Conservation (phyloP, 768 basidiomycete genomes). For the Lactifluus echinatus region DNA sequence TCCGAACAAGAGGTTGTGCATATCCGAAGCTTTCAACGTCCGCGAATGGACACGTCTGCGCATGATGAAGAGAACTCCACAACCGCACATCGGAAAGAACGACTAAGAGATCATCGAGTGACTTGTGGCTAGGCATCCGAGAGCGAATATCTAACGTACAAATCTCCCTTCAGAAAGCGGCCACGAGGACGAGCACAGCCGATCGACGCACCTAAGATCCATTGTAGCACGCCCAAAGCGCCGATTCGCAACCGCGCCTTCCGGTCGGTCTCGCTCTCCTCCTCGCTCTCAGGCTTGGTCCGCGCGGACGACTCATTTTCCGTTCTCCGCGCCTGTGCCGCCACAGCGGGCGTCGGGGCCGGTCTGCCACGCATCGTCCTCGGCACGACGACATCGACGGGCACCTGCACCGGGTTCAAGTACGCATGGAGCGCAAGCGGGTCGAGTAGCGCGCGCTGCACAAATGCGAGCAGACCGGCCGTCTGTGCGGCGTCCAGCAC, state of each 20-base stretch:
- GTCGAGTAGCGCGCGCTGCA: slow-evolving; percentile 48
- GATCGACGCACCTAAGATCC: no score
- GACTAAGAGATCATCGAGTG: slow-evolving; percentile 28
- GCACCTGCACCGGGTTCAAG: slow-evolving; percentile 54
- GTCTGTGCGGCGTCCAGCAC: slow-evolving; percentile 29
- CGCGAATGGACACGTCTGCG: slow-evolving; percentile 34
- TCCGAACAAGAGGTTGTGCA: slow-evolving; percentile 63
- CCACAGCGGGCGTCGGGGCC: slow-evolving; percentile 22
- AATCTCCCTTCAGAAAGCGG: not conserved
- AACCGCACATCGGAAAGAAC: slow-evolving; percentile 43
- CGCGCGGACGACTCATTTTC: slow-evolving; percentile 27
- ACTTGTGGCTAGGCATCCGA: not conserved
- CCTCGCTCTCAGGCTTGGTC: slow-evolving; percentile 47
- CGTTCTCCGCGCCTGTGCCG: slow-evolving; percentile 24
- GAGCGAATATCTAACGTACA: slow-evolving; percentile 13
- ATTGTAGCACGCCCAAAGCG: slow-evolving; percentile 34
- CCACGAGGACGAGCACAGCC: not conserved
- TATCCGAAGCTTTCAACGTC: slow-evolving; percentile 45
- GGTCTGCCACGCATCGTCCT: slow-evolving; percentile 28
- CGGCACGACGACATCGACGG: slow-evolving; percentile 29
- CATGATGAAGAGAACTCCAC: slow-evolving; percentile 52
- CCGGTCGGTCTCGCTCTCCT: slow-evolving; percentile 64
- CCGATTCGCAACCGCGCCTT: slow-evolving; percentile 61
- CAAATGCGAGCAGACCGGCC: slow-evolving; percentile 39
- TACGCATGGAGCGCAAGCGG: slow-evolving; percentile 49